These are phyloP conservation scores for Fusarium sp. DNA, from an alignment of 2,329 filamentous ascomycete species.

Conservation along the genomic window DNA sequence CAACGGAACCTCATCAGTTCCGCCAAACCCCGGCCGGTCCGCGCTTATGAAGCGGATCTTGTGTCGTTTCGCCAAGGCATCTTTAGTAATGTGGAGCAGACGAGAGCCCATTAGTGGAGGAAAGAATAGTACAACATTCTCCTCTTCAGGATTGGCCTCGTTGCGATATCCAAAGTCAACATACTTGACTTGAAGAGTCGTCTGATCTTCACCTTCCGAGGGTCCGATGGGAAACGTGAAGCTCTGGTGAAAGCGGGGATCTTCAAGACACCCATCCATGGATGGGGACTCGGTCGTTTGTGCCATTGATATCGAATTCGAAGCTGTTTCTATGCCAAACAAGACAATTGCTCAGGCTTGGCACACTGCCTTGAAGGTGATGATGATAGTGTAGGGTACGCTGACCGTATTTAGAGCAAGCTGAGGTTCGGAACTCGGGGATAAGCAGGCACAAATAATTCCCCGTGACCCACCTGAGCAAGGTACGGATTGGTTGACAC, in stretches of 20 bases:
- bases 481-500: neutral
- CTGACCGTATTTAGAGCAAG: too few relatives aligned
- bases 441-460: neutral
- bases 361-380: neutral
- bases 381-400: neutral
- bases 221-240: conserved; percentile 7
- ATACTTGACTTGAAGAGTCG: conserved; percentile 8
- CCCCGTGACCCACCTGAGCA: neutral
- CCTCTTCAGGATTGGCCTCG: neutral
- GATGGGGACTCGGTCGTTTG: neutral
- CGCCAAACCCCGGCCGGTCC: conserved; percentile 25
- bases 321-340: neutral
- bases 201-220: neutral
- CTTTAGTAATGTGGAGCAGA: conserved; percentile 22
- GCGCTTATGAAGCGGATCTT: conserved; percentile 12
- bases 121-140: conserved; percentile 29
- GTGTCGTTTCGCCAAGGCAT: conserved; percentile 16
- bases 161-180: conserved; percentile 25
- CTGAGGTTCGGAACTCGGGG: neutral
- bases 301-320: neutral
- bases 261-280: neutral
- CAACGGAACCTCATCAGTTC: conserved; percentile 11
- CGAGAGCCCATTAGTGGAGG: conserved; percentile 15
- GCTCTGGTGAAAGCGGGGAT: conserved; percentile 19
- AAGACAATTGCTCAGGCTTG: neutral